Evolutionary conservation across 2,329 filamentous ascomycete genomes (phyloP).

Genomic region (Parafenestella ontariensis): DNA sequence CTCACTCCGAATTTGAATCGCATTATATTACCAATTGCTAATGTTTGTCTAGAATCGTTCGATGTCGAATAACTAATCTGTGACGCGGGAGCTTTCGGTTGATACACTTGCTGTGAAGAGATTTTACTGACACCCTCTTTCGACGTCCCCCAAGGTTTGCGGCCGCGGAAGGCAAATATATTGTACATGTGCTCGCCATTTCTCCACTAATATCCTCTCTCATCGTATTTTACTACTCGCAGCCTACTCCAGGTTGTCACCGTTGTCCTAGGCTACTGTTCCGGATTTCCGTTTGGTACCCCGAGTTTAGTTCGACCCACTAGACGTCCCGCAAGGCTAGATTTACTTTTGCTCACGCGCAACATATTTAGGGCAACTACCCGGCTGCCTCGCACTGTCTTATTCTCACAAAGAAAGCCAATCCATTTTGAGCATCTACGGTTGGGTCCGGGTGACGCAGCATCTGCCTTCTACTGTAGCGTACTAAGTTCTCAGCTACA

Average conservation of each 20-base stretch:
- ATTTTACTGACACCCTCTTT: neutral
- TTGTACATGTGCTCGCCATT: neutral
- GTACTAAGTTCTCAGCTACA: conserved; percentile 2
- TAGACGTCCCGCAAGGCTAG: conserved; percentile 15
- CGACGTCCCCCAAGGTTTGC: neutral
- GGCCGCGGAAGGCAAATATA: neutral
- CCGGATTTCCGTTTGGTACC: conserved; percentile 13
- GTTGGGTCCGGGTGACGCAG: conserved; percentile 5
- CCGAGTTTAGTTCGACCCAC: conserved; percentile 11
- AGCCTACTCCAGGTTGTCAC: conserved; percentile 1
- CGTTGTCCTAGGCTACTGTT: conserved; percentile 1
- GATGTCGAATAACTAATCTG: conserved; percentile 10
- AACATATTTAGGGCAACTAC: conserved; percentile 1
- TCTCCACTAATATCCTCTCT: neutral
- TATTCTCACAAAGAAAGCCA: neutral
- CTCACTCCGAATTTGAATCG: too few species aligned
- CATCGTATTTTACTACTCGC: conserved; percentile 1
- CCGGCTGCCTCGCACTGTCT: neutral
- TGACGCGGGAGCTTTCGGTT: conserved; percentile 10
- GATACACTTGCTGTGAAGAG: conserved; percentile 4
- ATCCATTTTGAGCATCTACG: neutral
- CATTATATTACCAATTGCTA: too few species aligned
- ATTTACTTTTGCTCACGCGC: conserved; percentile 23
- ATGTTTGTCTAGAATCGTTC: conserved; percentile 10
- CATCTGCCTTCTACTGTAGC: neutral